Base-by-base conservation (phyloP, 2,329 filamentous ascomycete species). In the Bertia moriformis region DNA sequence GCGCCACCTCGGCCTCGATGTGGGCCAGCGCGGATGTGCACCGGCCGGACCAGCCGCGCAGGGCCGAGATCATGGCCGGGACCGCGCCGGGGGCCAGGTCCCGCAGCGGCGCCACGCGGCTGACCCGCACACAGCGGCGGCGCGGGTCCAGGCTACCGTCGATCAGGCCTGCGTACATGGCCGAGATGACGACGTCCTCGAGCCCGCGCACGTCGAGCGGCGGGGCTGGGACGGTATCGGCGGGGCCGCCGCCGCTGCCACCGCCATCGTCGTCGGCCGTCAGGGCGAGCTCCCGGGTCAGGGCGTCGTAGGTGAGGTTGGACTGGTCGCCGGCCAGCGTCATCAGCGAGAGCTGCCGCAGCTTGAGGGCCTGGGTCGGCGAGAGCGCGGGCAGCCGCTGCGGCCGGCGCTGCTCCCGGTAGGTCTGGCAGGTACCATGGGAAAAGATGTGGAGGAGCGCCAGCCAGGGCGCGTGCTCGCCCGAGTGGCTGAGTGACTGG, bases 321-420 rank as follows among this genome's bases (percentile, higher is more conserved):
- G 63, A 58, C 37, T 71, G 67, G 45, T 80, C 72, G 43, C 75
- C 71, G 42, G 85, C 80, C 43, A 95, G 76, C 0, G 84, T 81
- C 36, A 98, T 70, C 44, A 98, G 75, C 15, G 87, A 86, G 29
- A 98, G 80, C 53, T 95, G 85, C 40, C 86, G 83, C 33, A 98
- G 82, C 63, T 98, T 98, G 45, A 78, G 71, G 33, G 68, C 62
- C 63, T 98, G 91, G 40, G 73, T 66, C 1, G 74, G 68, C 53
- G 71, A 80, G 38, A 98, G 74, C 4, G 66, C 44, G 2, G 89
- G 91, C 2, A 95, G 77, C 45, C 49, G 48, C 15, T 57, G 40
- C n/a, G 59, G 55, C n/a, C n/a, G n/a, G n/a, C n/a, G n/a, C n/a
- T 51, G 46, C 17, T 47, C 22, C n/a, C 22, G 52, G 65, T 94